These are phyloP conservation scores for Blastomyces percursus DNA, from an alignment of 2,329 filamentous ascomycete genomes.

Conservation along the genomic window DNA sequence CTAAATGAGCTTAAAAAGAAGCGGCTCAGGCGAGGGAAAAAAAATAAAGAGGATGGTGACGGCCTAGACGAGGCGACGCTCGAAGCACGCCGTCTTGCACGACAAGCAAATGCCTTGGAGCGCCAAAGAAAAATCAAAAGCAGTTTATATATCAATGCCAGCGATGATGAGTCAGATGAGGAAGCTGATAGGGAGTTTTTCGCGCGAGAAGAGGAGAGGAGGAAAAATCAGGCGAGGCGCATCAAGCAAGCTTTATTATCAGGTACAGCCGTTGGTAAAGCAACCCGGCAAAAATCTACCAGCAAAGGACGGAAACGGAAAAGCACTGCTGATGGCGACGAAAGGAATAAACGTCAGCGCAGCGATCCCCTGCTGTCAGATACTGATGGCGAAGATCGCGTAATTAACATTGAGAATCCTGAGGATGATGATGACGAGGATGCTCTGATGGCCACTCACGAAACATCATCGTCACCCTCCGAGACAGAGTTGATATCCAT, in stretches of 20 bases:
- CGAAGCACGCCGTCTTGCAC: constrained; percentile 49
- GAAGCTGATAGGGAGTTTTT: constrained; percentile 68
- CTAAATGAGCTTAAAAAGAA: constrained; percentile 50
- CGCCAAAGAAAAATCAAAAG: constrained; percentile 75
- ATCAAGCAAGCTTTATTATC: constrained; percentile 41
- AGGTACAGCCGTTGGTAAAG: constrained; percentile 18
- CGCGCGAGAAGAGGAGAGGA: constrained; percentile 56
- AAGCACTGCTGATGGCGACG: not conserved
- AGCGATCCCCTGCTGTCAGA: constrained; percentile 5
- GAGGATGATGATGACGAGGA: not conserved
- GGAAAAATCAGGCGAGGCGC: constrained; percentile 44
- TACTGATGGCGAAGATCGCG: constrained; percentile 10
- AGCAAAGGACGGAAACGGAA: constrained; percentile 10
- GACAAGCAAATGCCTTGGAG: constrained; percentile 60
- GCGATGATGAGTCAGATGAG: constrained; percentile 80
- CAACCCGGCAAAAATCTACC: constrained; percentile 14
- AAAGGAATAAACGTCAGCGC: constrained; percentile 7
- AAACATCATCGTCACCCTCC: constrained; percentile 2
- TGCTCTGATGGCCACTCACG: not conserved
- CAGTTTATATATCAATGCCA: constrained; percentile 65
- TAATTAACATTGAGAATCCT: not conserved
- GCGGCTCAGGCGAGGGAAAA: constrained; percentile 43
- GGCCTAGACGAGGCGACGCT: constrained; percentile 53
- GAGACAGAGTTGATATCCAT: constrained; percentile 8
- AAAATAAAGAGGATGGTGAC: constrained; percentile 38